Evolutionary conservation across 129 eudicot genomes (phyloP), one percentile per base, ranked within the genome.

Genomic region (Centrapalus pauciflorus): DNA sequence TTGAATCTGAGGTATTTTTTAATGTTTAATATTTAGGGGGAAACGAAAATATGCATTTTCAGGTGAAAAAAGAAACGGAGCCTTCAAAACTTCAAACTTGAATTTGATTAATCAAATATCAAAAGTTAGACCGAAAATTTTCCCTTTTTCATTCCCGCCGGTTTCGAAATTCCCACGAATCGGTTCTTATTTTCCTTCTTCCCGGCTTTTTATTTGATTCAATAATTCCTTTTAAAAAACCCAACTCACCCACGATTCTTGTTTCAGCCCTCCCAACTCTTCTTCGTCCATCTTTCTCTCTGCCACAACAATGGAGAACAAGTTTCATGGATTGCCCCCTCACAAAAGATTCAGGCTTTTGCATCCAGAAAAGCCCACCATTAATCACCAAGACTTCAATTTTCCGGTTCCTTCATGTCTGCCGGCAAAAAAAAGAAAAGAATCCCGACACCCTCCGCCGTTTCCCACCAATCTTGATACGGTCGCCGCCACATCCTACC

Each of bases 371-470:
- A 61, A 63, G 33, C 38, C 71, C 30, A 5, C 64, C 43, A 64
- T 40, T n/a, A 28, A 26, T 29, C 46, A 50, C 25, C 60, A 54
- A 8, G n/a, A 70, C 7, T 4, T 4, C 70, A 28, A 21, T 3
- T 19, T 6, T 1, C n/a, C 70, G 4, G 17, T 0, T 23, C 77
- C 78, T 2, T 77, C 81, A 14, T 20, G 49, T 58, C 85, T 90
- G 4, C 95, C 98, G 0, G 95, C 95, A 1, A 91, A 91, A 67
- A 89, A 89, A 45, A 72, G 97, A 23, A 86, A 75, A 57, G 71
- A 58, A 54, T 75, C 80, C 37, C 69, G 55, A 10, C 6, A 38
- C 48, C 64, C 56, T 13, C 62, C 77, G 1, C 81, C 91, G 35
- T 8, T 63, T 16, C 50, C 67, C 0, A 52, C 79, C 48, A 61